These are phyloP conservation scores for Torulaspora franciscae DNA, from an alignment of 805 yeast species.

Conservation along the genomic window DNA sequence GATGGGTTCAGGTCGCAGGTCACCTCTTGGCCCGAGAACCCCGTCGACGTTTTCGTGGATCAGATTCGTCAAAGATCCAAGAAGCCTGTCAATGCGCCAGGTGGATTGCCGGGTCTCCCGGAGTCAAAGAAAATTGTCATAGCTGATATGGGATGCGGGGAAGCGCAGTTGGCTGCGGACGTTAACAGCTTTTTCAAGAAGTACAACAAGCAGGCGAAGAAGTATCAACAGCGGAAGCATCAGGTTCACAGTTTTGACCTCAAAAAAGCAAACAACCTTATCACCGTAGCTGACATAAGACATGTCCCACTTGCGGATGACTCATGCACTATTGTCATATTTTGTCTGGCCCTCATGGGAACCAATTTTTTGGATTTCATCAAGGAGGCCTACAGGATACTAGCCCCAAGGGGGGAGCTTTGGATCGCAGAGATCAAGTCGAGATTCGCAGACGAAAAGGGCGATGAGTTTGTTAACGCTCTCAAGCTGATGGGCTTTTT, in stretches of 20 bases:
- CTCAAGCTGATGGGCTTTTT: conserved; percentile 77
- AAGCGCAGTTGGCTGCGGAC: conserved; percentile 78
- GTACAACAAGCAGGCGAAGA: conserved; percentile 31
- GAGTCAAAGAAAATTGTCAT: conserved; percentile 55
- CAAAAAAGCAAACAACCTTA: conserved; percentile 78
- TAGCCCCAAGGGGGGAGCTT: conserved; percentile 86
- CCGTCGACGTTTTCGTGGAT: conserved; percentile 82
- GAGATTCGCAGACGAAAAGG: conserved; percentile 70
- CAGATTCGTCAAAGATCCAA: conserved; percentile 57
- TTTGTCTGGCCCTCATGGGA: conserved; percentile 95
- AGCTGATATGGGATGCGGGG: conserved; percentile 99
- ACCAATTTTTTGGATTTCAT: conserved; percentile 91
- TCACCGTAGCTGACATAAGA: conserved; percentile 95
- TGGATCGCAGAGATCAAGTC: conserved; percentile 99
- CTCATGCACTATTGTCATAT: conserved; percentile 82
- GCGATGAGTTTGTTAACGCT: conserved; percentile 75
- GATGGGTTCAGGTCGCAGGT: conserved; percentile 94
- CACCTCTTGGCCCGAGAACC: conserved; percentile 97
- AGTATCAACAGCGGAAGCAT: conserved; percentile 44
- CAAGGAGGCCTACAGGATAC: conserved; percentile 78
- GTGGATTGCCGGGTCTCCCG: conserved; percentile 78
- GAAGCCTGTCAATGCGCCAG: conserved; percentile 86
- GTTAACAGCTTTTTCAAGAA: conserved; percentile 47
- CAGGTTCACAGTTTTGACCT: conserved; percentile 87
- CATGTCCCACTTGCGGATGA: conserved; percentile 78